Evolutionary conservation across 768 basidiomycete species (phyloP), one percentile per base, ranked within the genome.

Genomic region (Filobasidium wieringae): DNA sequence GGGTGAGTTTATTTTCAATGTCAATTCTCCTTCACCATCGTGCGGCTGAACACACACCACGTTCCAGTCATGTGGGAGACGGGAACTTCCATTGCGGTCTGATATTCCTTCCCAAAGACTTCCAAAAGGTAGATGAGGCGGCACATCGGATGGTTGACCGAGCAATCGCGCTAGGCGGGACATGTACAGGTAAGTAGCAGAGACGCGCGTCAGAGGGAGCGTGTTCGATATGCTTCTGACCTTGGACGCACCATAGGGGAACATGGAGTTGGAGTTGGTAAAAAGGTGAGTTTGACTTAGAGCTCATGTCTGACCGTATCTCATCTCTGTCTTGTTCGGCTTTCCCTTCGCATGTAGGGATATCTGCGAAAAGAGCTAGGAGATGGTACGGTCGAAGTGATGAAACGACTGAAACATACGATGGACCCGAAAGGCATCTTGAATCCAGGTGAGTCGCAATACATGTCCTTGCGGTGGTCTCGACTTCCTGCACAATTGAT

Each of bases 341-440:
- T 37, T 37, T 37, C 36, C 9, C 36, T 37, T 37, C n/a, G 36
- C 9, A 37, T n/a, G 17, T 15, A 53, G 58, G 81, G 85, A 66
- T 93, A 87, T 71, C 79, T 96, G 1, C 70, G 76, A 17, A 79
- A 83, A n/a, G 92, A 96, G 70, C 79, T 96, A 0, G 92, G 92
- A 0, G 77, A 76, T 45, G 84, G 82, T 4, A 92, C 90, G 0
- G 84, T 95, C 11, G 80, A 82, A 47, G 75, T 93, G 9, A 90
- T 95, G 89, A 82, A 81, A 76, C 80, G 79, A n/a, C 79, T 95
- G 65, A 96, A 93, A 73, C 74, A 75, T 37, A 79, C 84, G 17
- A 52, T 58, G 7, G 57, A 58, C 39, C 57, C 57, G 22, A 58
- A 58, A 22, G 50, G 57, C 1, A 58, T 58, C 51, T 43, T 58